phyloP scores from a whole-genome alignment of 805 yeast genomes.

The Starmerella cellae region DNA sequence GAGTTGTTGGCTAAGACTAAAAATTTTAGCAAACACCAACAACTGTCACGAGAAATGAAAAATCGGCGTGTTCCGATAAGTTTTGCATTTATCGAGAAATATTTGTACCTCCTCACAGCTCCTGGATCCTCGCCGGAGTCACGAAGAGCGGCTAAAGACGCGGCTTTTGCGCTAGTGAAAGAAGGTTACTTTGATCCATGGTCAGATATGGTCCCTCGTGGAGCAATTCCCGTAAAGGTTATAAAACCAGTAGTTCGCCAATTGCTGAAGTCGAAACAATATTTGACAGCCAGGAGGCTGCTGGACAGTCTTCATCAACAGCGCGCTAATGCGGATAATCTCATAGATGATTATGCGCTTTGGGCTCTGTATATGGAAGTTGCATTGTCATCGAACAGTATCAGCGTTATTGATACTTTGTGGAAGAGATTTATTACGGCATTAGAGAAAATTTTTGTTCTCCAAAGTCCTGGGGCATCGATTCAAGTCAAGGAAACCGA shows the following conservation, averaged over 20 bases:
- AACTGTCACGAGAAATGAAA: conserved; percentile 13
- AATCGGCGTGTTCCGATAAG: conserved; percentile 15
- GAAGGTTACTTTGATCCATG: conserved; percentile 21
- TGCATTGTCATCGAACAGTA: conserved; percentile 2
- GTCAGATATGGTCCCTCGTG: conserved; percentile 22
- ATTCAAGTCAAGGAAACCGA: not conserved
- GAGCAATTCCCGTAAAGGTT: conserved; percentile 20
- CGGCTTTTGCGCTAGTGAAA: conserved; percentile 11
- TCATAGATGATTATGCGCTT: conserved; percentile 4
- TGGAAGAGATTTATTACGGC: conserved; percentile 14
- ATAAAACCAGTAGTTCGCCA: conserved; percentile 20
- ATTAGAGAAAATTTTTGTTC: conserved; percentile 5
- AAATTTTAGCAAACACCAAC: conserved; percentile 13
- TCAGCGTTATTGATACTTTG: conserved; percentile 1
- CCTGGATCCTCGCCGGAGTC: conserved; percentile 9
- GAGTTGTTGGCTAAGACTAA: conserved; percentile 13
- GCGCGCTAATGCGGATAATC: not conserved
- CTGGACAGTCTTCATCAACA: conserved; percentile 11
- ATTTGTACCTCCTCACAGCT: conserved; percentile 18
- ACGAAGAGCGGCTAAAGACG: conserved; percentile 6
- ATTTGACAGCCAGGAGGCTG: conserved; percentile 17
- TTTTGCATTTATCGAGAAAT: conserved; percentile 19
- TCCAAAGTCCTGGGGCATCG: conserved; percentile 1
- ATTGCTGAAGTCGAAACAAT: conserved; percentile 13
- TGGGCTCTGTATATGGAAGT: conserved; percentile 18